phyloP scores from a whole-genome alignment of 495 filamentous ascomycete species.

The Penicillium odoratum region DNA sequence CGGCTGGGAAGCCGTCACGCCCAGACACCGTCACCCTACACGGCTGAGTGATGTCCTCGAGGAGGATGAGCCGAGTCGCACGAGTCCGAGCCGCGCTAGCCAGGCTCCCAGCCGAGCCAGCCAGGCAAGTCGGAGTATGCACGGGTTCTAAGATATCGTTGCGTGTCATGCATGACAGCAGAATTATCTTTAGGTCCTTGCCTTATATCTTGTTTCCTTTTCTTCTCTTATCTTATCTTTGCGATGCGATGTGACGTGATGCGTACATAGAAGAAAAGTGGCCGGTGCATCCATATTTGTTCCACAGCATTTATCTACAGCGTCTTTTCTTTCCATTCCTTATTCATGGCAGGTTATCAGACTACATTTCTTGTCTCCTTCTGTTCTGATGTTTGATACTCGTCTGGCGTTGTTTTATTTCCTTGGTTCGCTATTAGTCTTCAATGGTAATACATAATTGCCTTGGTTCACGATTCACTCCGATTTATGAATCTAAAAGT shows the following conservation, averaged over 20 bases:
- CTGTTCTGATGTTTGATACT: not conserved
- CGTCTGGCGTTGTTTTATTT: not conserved
- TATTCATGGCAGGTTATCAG: no score
- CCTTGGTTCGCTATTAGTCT: no score
- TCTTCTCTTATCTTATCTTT: not conserved
- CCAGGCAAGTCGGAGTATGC: constrained; percentile 40
- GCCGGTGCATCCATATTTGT: not conserved
- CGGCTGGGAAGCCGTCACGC: constrained; percentile 73
- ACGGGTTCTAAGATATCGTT: not conserved
- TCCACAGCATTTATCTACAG: constrained; percentile 11
- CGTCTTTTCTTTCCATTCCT: constrained; percentile 8
- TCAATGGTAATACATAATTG: no score
- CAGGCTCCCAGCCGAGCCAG: constrained; percentile 48
- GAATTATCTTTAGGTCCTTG: not conserved
- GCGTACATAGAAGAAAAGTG: constrained; percentile 19
- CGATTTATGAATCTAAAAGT: no score
- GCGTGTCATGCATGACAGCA: not conserved
- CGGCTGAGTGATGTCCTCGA: constrained; percentile 93
- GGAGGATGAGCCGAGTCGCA: constrained; percentile 59
- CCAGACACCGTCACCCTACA: constrained; percentile 93
- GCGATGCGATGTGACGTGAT: constrained; percentile 1
- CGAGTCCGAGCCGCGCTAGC: constrained; percentile 58
- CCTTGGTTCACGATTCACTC: no score
- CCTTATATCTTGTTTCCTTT: not conserved
- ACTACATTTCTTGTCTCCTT: not conserved